Evolutionary conservation across 352 stramenopile genomes (phyloP).

Genomic region (Pythium pyrilobum): DNA sequence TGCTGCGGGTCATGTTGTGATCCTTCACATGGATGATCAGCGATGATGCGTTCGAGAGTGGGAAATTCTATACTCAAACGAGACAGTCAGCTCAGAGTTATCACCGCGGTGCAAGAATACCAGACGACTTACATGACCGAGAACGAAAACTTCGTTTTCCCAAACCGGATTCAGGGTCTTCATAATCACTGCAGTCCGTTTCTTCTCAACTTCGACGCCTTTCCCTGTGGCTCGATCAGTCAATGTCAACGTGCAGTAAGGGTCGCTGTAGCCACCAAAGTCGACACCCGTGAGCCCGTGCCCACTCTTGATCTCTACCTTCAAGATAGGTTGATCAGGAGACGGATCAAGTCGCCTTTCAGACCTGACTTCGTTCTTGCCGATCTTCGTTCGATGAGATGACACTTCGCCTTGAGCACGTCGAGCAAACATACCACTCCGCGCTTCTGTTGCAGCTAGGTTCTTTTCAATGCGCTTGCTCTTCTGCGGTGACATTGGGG

Average conservation of each 20-base stretch:
- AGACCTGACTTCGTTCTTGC: conserved; percentile 54
- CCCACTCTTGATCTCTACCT: conserved; percentile 53
- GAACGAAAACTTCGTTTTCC: conserved; percentile 53
- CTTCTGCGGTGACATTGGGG: conserved; percentile 38
- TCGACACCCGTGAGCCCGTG: conserved; percentile 55
- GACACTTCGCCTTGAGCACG: conserved; percentile 54
- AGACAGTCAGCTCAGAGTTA: not conserved
- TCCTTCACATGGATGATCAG: conserved; percentile 72
- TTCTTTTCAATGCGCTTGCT: conserved; percentile 38
- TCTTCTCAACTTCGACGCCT: conserved; percentile 54
- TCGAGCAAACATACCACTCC: conserved; percentile 44
- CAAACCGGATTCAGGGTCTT: conserved; percentile 73
- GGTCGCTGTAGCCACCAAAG: conserved; percentile 64
- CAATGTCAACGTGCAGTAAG: conserved; percentile 62
- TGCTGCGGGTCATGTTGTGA: conserved; percentile 66
- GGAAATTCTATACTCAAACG: conserved; percentile 33
- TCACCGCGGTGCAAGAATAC: not conserved
- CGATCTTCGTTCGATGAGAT: conserved; percentile 39
- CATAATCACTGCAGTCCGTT: conserved; percentile 55
- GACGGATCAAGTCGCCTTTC: conserved; percentile 32
- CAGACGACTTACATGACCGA: conserved; percentile 48
- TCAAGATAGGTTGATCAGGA: conserved; percentile 30
- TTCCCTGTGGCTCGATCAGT: conserved; percentile 46
- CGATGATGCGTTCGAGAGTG: conserved; percentile 33
- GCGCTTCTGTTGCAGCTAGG: conserved; percentile 28